phyloP scores from a whole-genome alignment of 176 grass and related monocot genomes.

The Lolium multiflorum region DNA sequence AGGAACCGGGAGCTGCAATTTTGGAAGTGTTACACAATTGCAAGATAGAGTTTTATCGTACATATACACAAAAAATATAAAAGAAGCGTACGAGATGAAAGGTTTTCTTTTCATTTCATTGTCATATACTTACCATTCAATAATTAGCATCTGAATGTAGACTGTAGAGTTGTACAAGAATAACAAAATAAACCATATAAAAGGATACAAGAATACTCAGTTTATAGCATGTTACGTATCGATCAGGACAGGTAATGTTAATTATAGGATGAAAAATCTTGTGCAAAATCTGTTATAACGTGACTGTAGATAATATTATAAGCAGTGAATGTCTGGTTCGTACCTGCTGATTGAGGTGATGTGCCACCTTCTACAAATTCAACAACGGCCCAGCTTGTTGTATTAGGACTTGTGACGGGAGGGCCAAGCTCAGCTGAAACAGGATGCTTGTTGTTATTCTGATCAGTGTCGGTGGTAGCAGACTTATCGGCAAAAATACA shows the following conservation, averaged over 20 bases:
- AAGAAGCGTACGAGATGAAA: neutral
- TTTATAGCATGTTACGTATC: neutral
- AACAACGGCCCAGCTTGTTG: neutral
- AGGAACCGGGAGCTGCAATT: neutral
- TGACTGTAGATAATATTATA: neutral
- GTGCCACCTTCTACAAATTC: neutral
- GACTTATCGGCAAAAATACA: neutral
- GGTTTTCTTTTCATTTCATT: neutral
- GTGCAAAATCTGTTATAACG: neutral
- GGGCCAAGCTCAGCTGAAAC: neutral
- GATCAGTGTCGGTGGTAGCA: neutral
- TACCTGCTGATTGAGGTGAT: neutral
- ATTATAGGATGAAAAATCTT: neutral
- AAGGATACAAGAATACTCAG: neutral
- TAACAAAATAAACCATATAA: neutral
- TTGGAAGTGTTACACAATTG: too few species aligned
- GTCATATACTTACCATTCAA: too few species aligned
- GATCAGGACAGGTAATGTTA: neutral
- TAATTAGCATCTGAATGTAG: too few species aligned
- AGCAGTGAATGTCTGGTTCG: too few species aligned
- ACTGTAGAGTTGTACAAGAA: neutral
- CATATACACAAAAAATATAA: too few species aligned
- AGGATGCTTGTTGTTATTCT: neutral
- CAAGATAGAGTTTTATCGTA: too few species aligned
- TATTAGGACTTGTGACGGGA: neutral